A percentile compares a stretch with the other conserved stretches of the same genome.
These are phyloP conservation scores for Sphaerostilbella broomeana DNA, from an alignment of 2,329 filamentous ascomycete genomes.

Conservation along the genomic window DNA sequence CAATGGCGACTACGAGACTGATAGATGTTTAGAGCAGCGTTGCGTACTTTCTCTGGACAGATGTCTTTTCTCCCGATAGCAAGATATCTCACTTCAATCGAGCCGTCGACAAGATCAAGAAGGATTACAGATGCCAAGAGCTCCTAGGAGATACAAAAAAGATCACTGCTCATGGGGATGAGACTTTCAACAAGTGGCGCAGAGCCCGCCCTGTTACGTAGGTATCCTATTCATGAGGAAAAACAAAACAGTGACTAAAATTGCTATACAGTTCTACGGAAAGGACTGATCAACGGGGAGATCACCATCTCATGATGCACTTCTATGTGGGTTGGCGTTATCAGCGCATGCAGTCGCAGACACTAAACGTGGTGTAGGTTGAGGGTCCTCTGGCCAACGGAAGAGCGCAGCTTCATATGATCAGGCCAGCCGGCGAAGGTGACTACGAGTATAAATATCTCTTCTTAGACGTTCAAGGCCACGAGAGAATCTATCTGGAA, in stretches of 20 bases:
- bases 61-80: slow-evolving; percentile 79
- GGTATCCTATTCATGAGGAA: not conserved
- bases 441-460: slow-evolving; percentile 76
- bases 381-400: slow-evolving; percentile 71
- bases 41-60: slow-evolving; percentile 68
- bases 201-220: slow-evolving; percentile 56
- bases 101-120: slow-evolving; percentile 71
- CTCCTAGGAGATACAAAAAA: slow-evolving; percentile 68
- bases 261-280: slow-evolving; percentile 49
- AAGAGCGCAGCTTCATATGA: slow-evolving; percentile 70
- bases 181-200: slow-evolving; percentile 76
- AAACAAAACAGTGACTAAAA: slow-evolving; percentile 22
- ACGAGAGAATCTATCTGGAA: slow-evolving; percentile 59
- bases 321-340: slow-evolving; percentile 58
- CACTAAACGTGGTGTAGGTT: slow-evolving; percentile 42
- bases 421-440: slow-evolving; percentile 55
- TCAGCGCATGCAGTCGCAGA: slow-evolving; percentile 12
- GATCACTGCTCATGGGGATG: slow-evolving; percentile 76
- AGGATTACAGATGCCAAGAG: slow-evolving; percentile 62
- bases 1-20: not conserved
- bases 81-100: slow-evolving; percentile 85
- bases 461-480: slow-evolving; percentile 70
- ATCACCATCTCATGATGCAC: slow-evolving; percentile 75
- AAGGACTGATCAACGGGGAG: slow-evolving; percentile 65
- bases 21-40: slow-evolving; percentile 57